A percentile compares a stretch with the other conserved stretches of the same genome.
These are phyloP conservation scores for Coemansia sp. DNA, from an alignment of 192 early-diverging fungal species.

Conservation along the genomic window DNA sequence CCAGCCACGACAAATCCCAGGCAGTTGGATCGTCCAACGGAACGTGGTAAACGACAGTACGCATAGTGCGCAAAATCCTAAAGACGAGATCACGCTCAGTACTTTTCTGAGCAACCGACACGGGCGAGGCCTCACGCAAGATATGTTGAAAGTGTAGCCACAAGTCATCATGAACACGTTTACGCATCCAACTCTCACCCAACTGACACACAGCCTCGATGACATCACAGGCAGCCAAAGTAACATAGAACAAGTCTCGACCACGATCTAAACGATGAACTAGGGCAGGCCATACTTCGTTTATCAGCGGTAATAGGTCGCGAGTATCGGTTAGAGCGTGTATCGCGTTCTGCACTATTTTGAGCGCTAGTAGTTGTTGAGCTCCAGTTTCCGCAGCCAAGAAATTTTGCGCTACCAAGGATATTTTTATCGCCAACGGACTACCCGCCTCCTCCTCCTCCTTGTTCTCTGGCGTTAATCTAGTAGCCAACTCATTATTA, in stretches of 20 bases:
- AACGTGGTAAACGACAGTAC: slow-evolving; percentile 31
- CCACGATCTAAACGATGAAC: slow-evolving; percentile 19
- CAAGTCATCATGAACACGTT: slow-evolving; percentile 40
- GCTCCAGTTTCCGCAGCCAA: slow-evolving; percentile 19
- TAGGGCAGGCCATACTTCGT: slow-evolving; percentile 47
- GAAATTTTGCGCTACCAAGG: slow-evolving; percentile 33
- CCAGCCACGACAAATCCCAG: slow-evolving; percentile 29
- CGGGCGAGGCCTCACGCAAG: not conserved
- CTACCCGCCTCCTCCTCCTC: slow-evolving; percentile 17
- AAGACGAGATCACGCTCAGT: slow-evolving; percentile 17
- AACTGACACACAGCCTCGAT: slow-evolving; percentile 31
- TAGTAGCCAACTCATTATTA: not conserved
- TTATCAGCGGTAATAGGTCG: slow-evolving; percentile 43
- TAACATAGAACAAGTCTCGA: slow-evolving; percentile 32
- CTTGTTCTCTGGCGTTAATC: not conserved
- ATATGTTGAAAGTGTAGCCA: slow-evolving; percentile 30
- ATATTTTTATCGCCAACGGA: slow-evolving; percentile 47
- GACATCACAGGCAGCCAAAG: slow-evolving; percentile 42
- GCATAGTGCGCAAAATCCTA: slow-evolving; percentile 30
- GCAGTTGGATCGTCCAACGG: slow-evolving; percentile 34
- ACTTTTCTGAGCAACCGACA: not conserved
- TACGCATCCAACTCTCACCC: slow-evolving; percentile 48
- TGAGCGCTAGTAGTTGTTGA: slow-evolving; percentile 49
- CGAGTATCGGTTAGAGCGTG: slow-evolving; percentile 23
- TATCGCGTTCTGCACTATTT: slow-evolving; percentile 40